Conservation (phyloP, 306 rosid species). For the Cercis canadensis region DNA sequence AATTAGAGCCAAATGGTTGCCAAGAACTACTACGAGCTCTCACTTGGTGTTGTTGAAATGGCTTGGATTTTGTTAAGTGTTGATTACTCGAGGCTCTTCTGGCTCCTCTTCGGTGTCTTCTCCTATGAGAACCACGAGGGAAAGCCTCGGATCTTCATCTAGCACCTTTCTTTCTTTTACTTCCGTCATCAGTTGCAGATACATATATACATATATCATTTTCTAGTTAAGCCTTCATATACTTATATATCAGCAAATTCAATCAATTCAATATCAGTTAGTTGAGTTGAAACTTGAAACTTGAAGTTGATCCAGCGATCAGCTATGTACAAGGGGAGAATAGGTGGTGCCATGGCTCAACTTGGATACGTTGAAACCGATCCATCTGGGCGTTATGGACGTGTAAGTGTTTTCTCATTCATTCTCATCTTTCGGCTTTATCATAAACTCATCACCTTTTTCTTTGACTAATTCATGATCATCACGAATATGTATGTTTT, state of each 20-base stretch:
- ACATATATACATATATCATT: background rate
- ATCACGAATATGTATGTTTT: no score
- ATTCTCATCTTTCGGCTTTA: constrained; percentile 18
- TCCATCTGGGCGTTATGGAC: constrained; percentile 87
- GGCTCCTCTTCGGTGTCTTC: constrained; percentile 63
- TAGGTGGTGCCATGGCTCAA: constrained; percentile 47
- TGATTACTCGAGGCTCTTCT: constrained; percentile 70
- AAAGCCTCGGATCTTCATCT: constrained; percentile 78
- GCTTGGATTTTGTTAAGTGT: constrained; percentile 63
- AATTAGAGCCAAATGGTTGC: constrained; percentile 50
- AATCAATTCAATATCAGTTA: no score
- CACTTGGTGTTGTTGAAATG: constrained; percentile 60
- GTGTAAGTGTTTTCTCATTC: constrained; percentile 57
- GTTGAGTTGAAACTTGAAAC: no score
- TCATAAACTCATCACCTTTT: background rate
- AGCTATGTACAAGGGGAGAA: constrained; percentile 56
- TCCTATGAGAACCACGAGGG: constrained; percentile 78
- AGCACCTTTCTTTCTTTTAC: constrained; percentile 38
- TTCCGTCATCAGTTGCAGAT: background rate
- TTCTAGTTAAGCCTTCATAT: no score
- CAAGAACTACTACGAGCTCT: constrained; percentile 44
- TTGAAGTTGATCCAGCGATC: constrained; percentile 17
- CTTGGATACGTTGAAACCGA: constrained; percentile 79
- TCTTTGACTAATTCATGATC: background rate
- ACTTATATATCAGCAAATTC: no score